Conservation (phyloP, 768 basidiomycete genomes). For the Megacollybia marginata region DNA sequence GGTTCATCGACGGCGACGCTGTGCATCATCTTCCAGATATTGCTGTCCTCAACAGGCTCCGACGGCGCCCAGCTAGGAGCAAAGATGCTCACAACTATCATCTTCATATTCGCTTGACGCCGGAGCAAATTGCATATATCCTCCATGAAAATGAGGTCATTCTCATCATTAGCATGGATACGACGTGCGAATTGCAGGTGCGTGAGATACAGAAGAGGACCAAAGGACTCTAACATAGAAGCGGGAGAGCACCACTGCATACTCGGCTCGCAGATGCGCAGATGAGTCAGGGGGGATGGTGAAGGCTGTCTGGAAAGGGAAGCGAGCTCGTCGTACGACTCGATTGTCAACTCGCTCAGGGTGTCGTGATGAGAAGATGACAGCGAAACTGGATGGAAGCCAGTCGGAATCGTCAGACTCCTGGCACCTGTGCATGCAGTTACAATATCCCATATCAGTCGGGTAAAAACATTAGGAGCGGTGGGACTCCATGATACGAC, state of each 20-base stretch:
- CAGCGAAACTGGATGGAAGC: conserved; percentile 10
- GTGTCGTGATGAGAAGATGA: conserved; percentile 9
- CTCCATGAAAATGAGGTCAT: conserved; percentile 28
- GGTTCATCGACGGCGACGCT: conserved; percentile 1
- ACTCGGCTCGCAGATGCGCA: conserved; percentile 32
- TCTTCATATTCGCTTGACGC: conserved; percentile 19
- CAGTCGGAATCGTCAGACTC: conserved; percentile 21
- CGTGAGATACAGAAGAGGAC: conserved; percentile 26
- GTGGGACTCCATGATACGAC: conserved; percentile 20
- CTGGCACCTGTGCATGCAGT: conserved; percentile 25
- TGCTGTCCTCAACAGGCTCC: conserved; percentile 3
- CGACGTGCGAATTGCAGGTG: conserved; percentile 33
- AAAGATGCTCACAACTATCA: conserved; percentile 19
- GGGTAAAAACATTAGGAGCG: conserved; percentile 8
- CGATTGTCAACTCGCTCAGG: conserved; percentile 20
- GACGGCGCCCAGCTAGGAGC: conserved; percentile 8
- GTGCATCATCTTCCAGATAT: conserved; percentile 3
- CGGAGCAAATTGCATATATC: conserved; percentile 23
- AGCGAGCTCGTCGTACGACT: conserved; percentile 15
- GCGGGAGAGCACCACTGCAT: conserved; percentile 26
- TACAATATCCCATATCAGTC: conserved; percentile 21
- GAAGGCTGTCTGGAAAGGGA: conserved; percentile 1
- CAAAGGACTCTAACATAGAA: conserved; percentile 24
- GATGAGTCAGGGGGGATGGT: conserved; percentile 22
- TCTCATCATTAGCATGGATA: conserved; percentile 31